phyloP scores from a whole-genome alignment of 177 flowering plant genomes.

The Tripterygium wilfordii region DNA sequence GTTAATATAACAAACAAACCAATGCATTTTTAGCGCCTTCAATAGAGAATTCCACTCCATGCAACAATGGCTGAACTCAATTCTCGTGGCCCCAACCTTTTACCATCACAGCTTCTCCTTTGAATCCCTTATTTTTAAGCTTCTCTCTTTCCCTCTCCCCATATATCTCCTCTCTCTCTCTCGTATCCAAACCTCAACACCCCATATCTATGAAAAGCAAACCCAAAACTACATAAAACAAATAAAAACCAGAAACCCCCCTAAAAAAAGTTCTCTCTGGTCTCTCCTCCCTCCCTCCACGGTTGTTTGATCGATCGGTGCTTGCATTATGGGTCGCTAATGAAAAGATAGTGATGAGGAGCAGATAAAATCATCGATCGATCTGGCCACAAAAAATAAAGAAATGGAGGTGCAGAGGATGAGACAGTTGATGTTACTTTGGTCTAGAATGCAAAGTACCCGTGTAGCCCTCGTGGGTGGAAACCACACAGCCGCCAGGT shows the following conservation, averaged over 20 bases:
- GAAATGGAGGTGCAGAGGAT: conserved; percentile 62
- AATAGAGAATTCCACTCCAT: conserved; percentile 1
- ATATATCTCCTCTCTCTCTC: too few species aligned
- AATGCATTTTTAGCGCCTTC: too few species aligned
- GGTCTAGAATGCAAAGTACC: conserved; percentile 30
- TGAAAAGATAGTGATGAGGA: too few species aligned
- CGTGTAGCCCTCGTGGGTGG: conserved; percentile 90
- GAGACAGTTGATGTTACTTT: conserved; percentile 50
- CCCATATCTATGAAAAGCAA: too few species aligned
- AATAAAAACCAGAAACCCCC: too few species aligned
- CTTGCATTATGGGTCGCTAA: neutral
- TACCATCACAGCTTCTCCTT: neutral
- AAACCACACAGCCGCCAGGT: conserved; percentile 87
- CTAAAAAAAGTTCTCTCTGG: too few species aligned
- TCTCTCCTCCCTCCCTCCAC: conserved; percentile 10
- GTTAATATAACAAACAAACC: too few species aligned
- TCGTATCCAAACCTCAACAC: too few species aligned
- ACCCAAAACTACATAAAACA: too few species aligned
- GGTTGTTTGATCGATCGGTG: neutral
- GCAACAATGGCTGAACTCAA: conserved; percentile 6
- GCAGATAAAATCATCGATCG: conserved; percentile 1
- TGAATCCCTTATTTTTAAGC: neutral
- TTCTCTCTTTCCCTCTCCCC: too few species aligned
- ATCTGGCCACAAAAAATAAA: conserved; percentile 1
- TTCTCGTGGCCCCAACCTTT: conserved; percentile 2